Percentiles rank a stretch among this genome's conserved stretches.
Conservation (phyloP, 192 early-diverging fungal species). For the Linderina pennispora region DNA sequence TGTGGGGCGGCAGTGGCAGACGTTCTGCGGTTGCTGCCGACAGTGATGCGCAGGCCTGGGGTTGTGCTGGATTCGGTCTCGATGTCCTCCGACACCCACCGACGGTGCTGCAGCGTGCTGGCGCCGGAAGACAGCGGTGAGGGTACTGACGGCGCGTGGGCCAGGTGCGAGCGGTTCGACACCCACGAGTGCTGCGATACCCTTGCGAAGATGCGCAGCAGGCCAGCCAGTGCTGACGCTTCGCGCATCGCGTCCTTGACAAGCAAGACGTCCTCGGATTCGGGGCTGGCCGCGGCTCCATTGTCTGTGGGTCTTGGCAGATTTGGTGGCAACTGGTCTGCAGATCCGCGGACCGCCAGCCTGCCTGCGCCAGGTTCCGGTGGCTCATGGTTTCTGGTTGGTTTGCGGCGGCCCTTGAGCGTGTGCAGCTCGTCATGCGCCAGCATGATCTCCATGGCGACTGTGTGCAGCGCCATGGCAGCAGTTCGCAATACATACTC, state of each 20-base stretch:
- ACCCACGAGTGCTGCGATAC: conserved; percentile 26
- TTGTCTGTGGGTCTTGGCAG: too few relatives aligned
- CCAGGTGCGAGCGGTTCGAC: conserved; percentile 15
- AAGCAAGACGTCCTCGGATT: too few relatives aligned
- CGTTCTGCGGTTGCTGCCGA: too few relatives aligned
- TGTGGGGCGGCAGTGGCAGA: too few relatives aligned
- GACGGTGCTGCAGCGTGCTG: conserved; percentile 23
- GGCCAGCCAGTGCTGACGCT: conserved; percentile 18
- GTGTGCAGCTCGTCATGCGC: background rate
- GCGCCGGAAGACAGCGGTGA: conserved; percentile 24
- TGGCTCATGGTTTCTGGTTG: background rate
- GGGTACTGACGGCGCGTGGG: conserved; percentile 21
- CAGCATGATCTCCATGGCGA: conserved; percentile 4
- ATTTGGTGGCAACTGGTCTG: background rate
- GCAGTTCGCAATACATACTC: conserved; percentile 4
- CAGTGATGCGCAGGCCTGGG: conserved; percentile 3
- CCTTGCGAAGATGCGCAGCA: conserved; percentile 27
- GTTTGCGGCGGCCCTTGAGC: background rate
- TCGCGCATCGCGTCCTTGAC: conserved; percentile 9
- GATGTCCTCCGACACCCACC: conserved; percentile 40
- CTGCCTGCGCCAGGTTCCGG: background rate
- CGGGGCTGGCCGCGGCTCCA: too few relatives aligned
- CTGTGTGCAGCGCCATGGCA: conserved; percentile 7
- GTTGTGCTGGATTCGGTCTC: conserved; percentile 8
- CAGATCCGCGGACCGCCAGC: background rate